Conservation (phyloP, 306 rosid species). For the Vachellia collinsii region DNA sequence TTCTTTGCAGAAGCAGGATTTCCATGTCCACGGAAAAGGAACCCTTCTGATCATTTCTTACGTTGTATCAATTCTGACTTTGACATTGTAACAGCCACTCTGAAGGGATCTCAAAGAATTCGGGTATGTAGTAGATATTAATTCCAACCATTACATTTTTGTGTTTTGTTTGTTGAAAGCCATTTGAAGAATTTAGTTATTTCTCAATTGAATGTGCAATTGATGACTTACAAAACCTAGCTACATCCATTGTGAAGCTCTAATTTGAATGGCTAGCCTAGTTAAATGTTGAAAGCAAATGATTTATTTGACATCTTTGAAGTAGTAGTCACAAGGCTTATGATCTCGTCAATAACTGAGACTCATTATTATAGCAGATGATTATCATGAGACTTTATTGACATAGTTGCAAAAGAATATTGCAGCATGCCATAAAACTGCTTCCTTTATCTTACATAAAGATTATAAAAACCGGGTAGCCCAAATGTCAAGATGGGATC, state of each 20-base stretch:
- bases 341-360: not conserved
- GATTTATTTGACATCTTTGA: not conserved
- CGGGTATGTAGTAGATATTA: constrained; percentile 47
- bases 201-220: not conserved
- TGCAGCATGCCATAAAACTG: not conserved
- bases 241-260: not conserved
- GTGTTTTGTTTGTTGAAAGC: not conserved
- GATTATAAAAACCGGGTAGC: not conserved
- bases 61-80: constrained; percentile 85
- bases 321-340: not conserved
- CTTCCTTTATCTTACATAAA: not conserved
- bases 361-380: not conserved
- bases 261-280: not conserved
- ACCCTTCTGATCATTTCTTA: constrained; percentile 90
- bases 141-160: constrained; percentile 1
- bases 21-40: constrained; percentile 81
- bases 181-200: not conserved
- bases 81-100: constrained; percentile 74
- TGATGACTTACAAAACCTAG: not conserved
- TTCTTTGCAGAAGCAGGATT: constrained; percentile 87
- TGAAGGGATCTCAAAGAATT: constrained; percentile 82
- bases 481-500: not conserved
- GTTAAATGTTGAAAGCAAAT: not conserved
- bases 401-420: not conserved
- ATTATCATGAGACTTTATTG: not conserved